Percentiles rank a stretch among this genome's conserved stretches.
phyloP scores from a whole-genome alignment of 352 stramenopile species.

The Phytophthora citricola region DNA sequence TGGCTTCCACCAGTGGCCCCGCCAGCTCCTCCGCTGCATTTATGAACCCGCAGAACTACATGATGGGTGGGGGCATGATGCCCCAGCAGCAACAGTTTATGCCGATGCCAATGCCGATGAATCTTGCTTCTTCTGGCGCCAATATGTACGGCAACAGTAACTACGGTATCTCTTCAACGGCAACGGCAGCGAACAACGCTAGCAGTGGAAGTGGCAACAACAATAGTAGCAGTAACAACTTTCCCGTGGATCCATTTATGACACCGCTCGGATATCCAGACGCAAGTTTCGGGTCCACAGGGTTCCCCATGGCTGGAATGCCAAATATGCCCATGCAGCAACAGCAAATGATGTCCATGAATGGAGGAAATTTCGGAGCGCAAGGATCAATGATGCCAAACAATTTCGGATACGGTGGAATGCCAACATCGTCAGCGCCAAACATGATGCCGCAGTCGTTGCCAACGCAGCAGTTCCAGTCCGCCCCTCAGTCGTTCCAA shows the following conservation, averaged over 20 bases:
- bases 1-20: conserved; percentile 32
- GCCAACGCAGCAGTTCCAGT: conserved; percentile 36
- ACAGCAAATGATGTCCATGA: conserved; percentile 63
- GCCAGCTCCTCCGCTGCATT: conserved; percentile 32
- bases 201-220: conserved; percentile 21
- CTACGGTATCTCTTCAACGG: conserved; percentile 41
- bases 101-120: conserved; percentile 65
- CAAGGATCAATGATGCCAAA: conserved; percentile 44
- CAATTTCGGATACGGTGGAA: conserved; percentile 53
- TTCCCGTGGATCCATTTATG: conserved; percentile 76
- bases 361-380: conserved; percentile 37
- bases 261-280: conserved; percentile 50
- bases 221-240: conserved; percentile 42
- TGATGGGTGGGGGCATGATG: conserved; percentile 61
- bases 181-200: conserved; percentile 20
- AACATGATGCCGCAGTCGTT: conserved; percentile 38
- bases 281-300: conserved; percentile 40
- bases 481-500: conserved; percentile 33
- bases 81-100: conserved; percentile 70
- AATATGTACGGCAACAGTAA: conserved; percentile 62
- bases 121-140: conserved; percentile 34
- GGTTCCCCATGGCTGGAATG: conserved; percentile 53
- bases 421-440: conserved; percentile 31
- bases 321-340: conserved; percentile 46
- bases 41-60: conserved; percentile 59